Percentiles rank a stretch among this genome's conserved stretches.
phyloP scores from a whole-genome alignment of 1,284 basidiomycete species.

The Melanopsichium pennsylvanicum region DNA sequence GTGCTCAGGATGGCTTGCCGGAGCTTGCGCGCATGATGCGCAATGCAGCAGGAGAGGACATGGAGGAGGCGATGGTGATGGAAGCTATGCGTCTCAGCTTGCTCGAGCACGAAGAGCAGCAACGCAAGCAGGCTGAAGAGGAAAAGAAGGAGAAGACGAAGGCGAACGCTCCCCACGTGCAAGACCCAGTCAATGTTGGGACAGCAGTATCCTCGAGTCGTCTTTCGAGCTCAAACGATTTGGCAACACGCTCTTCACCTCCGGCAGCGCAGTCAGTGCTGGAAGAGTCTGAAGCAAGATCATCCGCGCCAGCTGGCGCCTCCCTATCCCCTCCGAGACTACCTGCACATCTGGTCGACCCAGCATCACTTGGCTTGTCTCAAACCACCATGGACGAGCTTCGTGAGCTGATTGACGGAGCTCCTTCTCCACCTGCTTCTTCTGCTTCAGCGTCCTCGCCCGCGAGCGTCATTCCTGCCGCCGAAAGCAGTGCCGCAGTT shows the following conservation, averaged over 20 bases:
- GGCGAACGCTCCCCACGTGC: no score
- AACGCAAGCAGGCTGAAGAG: constrained; percentile 62
- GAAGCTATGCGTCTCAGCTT: constrained; percentile 97
- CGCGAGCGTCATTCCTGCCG: neutral
- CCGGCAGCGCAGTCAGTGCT: constrained; percentile 23
- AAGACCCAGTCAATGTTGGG: no score
- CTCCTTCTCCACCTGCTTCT: constrained; percentile 23
- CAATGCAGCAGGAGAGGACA: constrained; percentile 81
- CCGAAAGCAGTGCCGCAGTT: neutral
- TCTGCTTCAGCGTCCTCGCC: constrained; percentile 10
- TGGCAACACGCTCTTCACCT: neutral
- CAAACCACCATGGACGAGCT: constrained; percentile 53
- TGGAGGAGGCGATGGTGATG: constrained; percentile 98
- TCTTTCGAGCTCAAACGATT: constrained; percentile 7
- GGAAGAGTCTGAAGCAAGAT: constrained; percentile 24
- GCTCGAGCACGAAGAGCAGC: constrained; percentile 78
- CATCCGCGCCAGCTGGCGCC: neutral
- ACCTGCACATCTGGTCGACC: constrained; percentile 13
- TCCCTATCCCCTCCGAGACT: neutral
- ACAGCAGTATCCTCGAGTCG: no score
- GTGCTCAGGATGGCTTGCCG: constrained; percentile 20
- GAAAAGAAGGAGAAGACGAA: constrained; percentile 44
- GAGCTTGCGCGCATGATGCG: constrained; percentile 85
- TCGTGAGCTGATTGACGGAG: constrained; percentile 53
- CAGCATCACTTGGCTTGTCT: constrained; percentile 43